Evolutionary conservation across 257 asterid species (phyloP).

Genomic region (Solanum etuberosum): DNA sequence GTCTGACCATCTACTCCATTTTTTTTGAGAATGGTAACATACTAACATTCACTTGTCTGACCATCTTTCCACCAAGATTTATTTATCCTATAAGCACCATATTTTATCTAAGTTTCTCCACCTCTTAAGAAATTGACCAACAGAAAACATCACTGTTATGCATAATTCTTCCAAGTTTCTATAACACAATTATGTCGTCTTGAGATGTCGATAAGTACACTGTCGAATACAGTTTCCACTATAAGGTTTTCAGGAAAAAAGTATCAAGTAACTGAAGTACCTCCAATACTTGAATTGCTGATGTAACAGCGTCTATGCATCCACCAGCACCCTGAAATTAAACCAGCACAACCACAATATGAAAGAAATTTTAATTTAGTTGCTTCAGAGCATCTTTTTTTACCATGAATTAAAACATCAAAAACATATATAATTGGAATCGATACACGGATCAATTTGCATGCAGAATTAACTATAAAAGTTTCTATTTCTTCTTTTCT

Average conservation of each 20-base stretch:
- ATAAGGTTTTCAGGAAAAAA: background rate
- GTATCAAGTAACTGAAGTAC: slow-evolving; percentile 7
- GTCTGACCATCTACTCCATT: background rate
- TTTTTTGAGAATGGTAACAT: too few species aligned
- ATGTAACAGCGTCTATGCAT: slow-evolving; percentile 76
- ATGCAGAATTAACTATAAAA: background rate
- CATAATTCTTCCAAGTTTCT: background rate
- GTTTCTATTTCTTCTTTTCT: background rate
- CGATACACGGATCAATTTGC: background rate
- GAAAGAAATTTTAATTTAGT: background rate
- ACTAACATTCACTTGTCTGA: background rate
- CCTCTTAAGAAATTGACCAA: background rate
- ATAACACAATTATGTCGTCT: background rate
- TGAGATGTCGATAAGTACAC: background rate
- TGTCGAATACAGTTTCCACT: background rate
- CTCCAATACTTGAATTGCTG: slow-evolving; percentile 85
- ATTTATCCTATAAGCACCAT: background rate
- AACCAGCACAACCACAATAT: background rate
- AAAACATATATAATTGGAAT: background rate
- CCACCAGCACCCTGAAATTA: slow-evolving; percentile 47
- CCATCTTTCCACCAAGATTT: background rate
- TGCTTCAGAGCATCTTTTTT: background rate
- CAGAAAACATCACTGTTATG: background rate
- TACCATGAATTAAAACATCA: background rate
- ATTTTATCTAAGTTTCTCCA: background rate